These are phyloP conservation scores for Solanum rostratum DNA, from an alignment of 257 asterid species.

Conservation along the genomic window DNA sequence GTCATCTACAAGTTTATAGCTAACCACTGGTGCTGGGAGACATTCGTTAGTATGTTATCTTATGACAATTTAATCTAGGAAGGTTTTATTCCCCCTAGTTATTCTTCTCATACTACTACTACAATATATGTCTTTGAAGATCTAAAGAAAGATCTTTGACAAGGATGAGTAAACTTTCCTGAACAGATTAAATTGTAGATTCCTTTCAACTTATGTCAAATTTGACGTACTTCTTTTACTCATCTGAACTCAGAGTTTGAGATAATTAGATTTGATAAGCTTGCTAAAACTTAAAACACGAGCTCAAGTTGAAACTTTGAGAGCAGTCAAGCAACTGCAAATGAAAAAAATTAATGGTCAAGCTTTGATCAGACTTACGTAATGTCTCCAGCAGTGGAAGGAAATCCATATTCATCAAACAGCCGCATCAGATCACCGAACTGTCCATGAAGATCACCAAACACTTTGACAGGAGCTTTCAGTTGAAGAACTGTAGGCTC, in stretches of 20 bases:
- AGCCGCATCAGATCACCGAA: conserved; percentile 97
- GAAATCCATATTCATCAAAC: conserved; percentile 99
- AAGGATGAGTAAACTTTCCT: background rate
- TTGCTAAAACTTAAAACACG: background rate
- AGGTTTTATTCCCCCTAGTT: background rate
- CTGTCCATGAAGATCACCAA: conserved; percentile 99
- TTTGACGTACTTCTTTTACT: background rate
- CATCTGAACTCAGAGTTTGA: background rate
- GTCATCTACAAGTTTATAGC: background rate
- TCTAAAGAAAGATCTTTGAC: background rate
- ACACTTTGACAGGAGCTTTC: conserved; percentile 95
- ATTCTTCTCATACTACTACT: background rate
- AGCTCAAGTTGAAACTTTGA: background rate
- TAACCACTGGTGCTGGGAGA: background rate
- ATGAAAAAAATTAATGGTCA: background rate
- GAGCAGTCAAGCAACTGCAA: background rate
- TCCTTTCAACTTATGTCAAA: background rate
- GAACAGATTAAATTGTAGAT: background rate
- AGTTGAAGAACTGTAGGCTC: conserved; percentile 96
- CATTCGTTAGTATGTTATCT: background rate
- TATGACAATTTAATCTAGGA: background rate
- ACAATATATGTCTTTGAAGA: background rate
- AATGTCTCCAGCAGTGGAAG: conserved; percentile 97
- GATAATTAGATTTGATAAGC: background rate
- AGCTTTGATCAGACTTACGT: conserved; percentile 49